Evolutionary conservation across 2,329 filamentous ascomycete genomes (phyloP).

Genomic region (Cryoendolithus antarcticus): DNA sequence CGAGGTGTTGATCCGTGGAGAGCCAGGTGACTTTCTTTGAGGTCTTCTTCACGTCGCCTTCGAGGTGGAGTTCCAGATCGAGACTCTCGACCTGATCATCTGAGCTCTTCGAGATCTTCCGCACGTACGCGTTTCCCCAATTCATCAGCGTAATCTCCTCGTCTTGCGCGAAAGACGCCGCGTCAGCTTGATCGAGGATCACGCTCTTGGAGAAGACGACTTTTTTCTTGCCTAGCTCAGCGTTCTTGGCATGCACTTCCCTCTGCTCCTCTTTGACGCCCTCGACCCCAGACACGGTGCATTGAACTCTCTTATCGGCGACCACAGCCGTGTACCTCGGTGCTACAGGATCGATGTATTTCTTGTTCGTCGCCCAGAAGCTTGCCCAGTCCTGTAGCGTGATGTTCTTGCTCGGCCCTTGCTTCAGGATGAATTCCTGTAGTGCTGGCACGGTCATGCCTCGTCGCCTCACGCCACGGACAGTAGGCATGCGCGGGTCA

Average conservation of each 20-base stretch:
- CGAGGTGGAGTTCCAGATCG: conserved; percentile 75
- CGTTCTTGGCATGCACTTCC: conserved; percentile 83
- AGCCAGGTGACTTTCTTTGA: conserved; percentile 97
- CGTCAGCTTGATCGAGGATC: conserved; percentile 77
- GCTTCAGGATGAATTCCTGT: conserved; percentile 72
- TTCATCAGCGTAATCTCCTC: conserved; percentile 96
- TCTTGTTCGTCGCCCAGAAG: conserved; percentile 43
- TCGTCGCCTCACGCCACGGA: conserved; percentile 64
- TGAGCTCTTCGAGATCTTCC: conserved; percentile 46
- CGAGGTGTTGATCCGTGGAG: conserved; percentile 61
- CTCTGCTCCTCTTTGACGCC: conserved; percentile 55
- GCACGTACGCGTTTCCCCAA: conserved; percentile 83
- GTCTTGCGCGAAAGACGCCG: conserved; percentile 63
- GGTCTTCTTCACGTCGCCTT: conserved; percentile 87
- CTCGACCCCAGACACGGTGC: conserved; percentile 19
- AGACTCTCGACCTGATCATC: conserved; percentile 53
- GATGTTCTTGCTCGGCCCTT: conserved; percentile 73
- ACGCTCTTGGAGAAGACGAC: conserved; percentile 65
- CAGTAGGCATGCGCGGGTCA: conserved; percentile 75
- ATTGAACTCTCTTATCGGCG: conserved; percentile 52
- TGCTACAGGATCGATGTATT: conserved; percentile 38
- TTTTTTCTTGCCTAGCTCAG: conserved; percentile 71
- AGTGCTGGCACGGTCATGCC: conserved; percentile 70
- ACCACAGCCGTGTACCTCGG: conserved; percentile 45
- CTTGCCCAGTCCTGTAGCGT: conserved; percentile 73